Percentiles rank a stretch among this genome's conserved stretches.
phyloP scores from a whole-genome alignment of 208 protist species.

The Crithidia sp. region DNA sequence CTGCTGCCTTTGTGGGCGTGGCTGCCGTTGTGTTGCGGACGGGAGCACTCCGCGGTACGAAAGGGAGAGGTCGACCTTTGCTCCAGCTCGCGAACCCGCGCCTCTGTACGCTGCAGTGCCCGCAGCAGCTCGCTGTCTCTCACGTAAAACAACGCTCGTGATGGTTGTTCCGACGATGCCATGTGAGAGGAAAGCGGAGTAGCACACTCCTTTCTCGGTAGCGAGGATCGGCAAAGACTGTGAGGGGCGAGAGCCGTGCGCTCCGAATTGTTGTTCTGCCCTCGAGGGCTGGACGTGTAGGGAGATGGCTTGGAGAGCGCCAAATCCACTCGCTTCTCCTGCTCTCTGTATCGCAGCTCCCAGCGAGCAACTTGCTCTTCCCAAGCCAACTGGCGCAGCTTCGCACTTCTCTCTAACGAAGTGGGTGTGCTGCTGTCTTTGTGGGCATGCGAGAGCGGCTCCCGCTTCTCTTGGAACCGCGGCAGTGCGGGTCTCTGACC shows the following conservation, averaged over 20 bases:
- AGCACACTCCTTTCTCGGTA: background rate
- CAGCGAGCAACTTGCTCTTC: constrained; percentile 26
- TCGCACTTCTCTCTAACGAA: background rate
- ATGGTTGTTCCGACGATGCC: background rate
- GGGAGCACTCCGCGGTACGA: too few species aligned
- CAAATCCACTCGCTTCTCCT: constrained; percentile 22
- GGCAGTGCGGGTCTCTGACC: background rate
- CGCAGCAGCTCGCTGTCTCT: constrained; percentile 76
- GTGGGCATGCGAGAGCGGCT: background rate
- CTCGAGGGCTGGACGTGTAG: too few species aligned
- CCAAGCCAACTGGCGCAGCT: constrained; percentile 8
- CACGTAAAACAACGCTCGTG: constrained; percentile 23
- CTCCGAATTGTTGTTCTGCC: background rate
- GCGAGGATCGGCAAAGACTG: background rate
- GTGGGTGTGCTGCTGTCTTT: background rate
- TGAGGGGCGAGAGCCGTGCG: background rate
- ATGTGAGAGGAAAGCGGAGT: background rate
- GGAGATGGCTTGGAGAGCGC: constrained; percentile 7
- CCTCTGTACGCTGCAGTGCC: constrained; percentile 56
- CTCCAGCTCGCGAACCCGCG: constrained; percentile 49
- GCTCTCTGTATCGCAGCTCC: constrained; percentile 25
- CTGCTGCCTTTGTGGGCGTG: too few species aligned
- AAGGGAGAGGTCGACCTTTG: background rate
- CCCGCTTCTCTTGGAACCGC: too few species aligned
- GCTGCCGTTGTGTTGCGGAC: too few species aligned